Conservation (phyloP, 345 rosid genomes). For the Citrus trifoliata region DNA sequence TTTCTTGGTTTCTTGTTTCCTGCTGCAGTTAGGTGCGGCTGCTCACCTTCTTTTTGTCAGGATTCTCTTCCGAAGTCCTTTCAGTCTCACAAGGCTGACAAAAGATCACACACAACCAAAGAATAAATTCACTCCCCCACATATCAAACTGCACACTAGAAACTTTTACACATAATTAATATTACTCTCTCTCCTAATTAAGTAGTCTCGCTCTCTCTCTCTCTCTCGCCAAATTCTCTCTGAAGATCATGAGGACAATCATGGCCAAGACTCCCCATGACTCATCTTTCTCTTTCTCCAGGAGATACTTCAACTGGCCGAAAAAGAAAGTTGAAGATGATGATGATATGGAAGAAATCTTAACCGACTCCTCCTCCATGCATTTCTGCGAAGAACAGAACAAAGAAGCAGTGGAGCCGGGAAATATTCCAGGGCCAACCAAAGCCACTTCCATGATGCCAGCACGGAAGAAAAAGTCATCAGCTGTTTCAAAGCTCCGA, state of each 20-base stretch:
- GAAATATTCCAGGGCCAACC: constrained; percentile 21
- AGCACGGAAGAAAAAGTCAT: constrained; percentile 31
- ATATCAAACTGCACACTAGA: background rate
- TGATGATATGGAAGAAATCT: constrained; percentile 47
- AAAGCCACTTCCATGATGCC: constrained; percentile 10
- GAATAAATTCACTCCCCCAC: constrained; percentile 18
- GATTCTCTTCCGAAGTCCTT: constrained; percentile 24
- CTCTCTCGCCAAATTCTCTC: background rate
- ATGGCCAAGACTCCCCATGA: constrained; percentile 65
- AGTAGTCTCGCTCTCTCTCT: constrained; percentile 1
- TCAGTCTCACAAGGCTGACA: constrained; percentile 28
- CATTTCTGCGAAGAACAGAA: constrained; percentile 33
- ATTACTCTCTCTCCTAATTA: background rate
- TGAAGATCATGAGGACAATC: constrained; percentile 60
- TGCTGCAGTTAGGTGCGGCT: constrained; percentile 62
- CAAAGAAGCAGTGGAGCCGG: constrained; percentile 23
- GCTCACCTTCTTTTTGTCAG: constrained; percentile 66
- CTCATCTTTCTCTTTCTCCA: constrained; percentile 86
- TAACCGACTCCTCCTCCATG: constrained; percentile 34
- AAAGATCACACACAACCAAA: constrained; percentile 1
- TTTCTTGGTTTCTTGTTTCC: constrained; percentile 20
- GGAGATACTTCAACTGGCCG: constrained; percentile 72
- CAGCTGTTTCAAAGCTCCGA: constrained; percentile 54
- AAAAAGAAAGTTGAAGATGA: constrained; percentile 63
- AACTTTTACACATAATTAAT: background rate